A percentile compares a stretch with the other conserved stretches of the same genome.
These are phyloP conservation scores for Beauveria medogensis DNA, from an alignment of 2,329 filamentous ascomycete genomes.

Conservation along the genomic window DNA sequence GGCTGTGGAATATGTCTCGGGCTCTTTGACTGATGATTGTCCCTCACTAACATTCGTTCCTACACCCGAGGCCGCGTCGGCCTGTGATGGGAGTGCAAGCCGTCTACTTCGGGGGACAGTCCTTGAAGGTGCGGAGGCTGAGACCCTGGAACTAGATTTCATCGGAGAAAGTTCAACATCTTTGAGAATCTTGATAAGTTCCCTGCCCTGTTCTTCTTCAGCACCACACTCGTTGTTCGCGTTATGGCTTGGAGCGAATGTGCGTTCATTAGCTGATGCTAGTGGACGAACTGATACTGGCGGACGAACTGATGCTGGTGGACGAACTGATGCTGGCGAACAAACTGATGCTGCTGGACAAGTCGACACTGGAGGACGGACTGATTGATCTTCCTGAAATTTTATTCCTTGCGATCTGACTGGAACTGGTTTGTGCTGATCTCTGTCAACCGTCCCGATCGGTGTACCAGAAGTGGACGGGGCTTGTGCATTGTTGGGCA, in stretches of 20 bases:
- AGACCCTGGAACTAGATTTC: not conserved
- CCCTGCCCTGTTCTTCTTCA: not conserved
- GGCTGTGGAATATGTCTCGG: not conserved
- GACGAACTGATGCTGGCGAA: not conserved
- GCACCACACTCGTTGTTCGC: not conserved
- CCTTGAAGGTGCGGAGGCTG: not conserved
- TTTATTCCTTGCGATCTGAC: not conserved
- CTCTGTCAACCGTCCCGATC: not conserved
- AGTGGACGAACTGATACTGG: not conserved
- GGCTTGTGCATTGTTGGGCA: not conserved
- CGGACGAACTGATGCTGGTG: not conserved
- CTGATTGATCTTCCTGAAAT: not conserved
- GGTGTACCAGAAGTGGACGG: not conserved
- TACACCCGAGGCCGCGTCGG: not conserved
- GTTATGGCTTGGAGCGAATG: not conserved
- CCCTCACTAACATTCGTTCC: not conserved
- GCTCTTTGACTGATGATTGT: not conserved
- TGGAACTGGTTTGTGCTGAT: not conserved
- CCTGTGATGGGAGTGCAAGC: not conserved
- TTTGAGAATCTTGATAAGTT: not conserved
- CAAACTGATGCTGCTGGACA: not conserved
- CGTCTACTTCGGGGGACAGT: not conserved
- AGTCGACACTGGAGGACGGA: not conserved
- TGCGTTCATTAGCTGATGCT: not conserved
- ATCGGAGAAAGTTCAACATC: not conserved